Evolutionary conservation across 2,329 filamentous ascomycete species (phyloP), one percentile per base, ranked within the genome.

Genomic region (Aureobasidium vineae): DNA sequence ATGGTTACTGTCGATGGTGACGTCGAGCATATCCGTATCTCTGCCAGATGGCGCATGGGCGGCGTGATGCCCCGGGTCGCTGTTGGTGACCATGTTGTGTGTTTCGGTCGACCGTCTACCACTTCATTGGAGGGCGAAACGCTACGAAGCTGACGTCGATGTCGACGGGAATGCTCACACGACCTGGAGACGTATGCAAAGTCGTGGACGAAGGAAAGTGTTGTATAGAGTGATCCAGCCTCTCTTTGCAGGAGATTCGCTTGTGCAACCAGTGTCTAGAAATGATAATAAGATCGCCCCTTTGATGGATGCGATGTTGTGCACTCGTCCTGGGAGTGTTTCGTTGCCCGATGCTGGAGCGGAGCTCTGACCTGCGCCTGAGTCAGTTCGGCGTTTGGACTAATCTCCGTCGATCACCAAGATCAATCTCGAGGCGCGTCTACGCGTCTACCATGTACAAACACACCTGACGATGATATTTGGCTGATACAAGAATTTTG

Each of bases 111-210:
- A 5, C 45, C 5, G 28, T 26, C 45, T 40, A 63, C 19, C 26
- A 49, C 36, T 38, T 61, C 57, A 61, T 61, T 21, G 63, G 23
- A 49, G 19, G 50, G 38, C 50, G 63, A 66, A 53, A 33, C 13
- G 47, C 31, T 64, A 26, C 49, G 36, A 54, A 54, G 61, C 61
- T 64, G 61, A 64, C 61, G 49, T 64, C 61, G 61, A 54, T 64
- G 43, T 61, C 41, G 57, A 61, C 15, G 49, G 49, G 33, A 15
- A 26, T 53, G 61, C 61, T 64, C 61, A 53, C 49, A 64, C 47
- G 61, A 64, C 61, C 52, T 19, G 47, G 11, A 54, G 49, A 54
- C 33, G n/a, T 33, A 28, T n/a, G 15, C 19, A 26, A 52, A 28
- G 33, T 63, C 21, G 33, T 52, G 31, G 15, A 31, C 2, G 21